Evolutionary conservation across 495 filamentous ascomycete species (phyloP), one percentile per base, ranked within the genome.

Genomic region (Amphirosellinia nigrospora): DNA sequence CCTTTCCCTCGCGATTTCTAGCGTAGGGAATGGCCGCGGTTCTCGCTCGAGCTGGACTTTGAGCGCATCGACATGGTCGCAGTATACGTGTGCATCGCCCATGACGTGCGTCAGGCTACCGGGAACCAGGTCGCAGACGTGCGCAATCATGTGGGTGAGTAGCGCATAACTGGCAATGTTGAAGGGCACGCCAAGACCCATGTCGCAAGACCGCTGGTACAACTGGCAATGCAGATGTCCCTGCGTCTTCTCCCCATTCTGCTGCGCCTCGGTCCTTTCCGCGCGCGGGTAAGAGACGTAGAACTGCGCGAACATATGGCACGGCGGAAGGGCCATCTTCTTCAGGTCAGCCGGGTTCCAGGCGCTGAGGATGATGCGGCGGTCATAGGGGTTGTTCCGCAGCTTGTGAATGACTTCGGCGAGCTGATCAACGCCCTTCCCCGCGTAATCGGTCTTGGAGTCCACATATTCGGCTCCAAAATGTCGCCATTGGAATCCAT

Each of bases 221-320:
- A 99, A 82, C 74, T 94, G 86, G 73, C 93, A 96, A 74, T 92
- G 90, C 26, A 98, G 83, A 32, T 90, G 85, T 3, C 94, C 94
- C 60, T 85, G 86, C 9, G 77, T 75, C 53, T 76, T 79, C 43
- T 78, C 75, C 48, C 71, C 76, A 32, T 79, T 61, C 30, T 30
- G 62, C 67, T 43, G 75, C 59, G 76, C 76, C n/a, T 76, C 73
- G 55, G 74, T 62, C 70, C 77, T 7, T 62, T 63, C 70, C 8
- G 64, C 41, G 76, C 82, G 66, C 9, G 92, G 92, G 79, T 88
- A 98, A 1, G 90, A 93, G 45, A 99, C 94, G 74, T 98, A 98
- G 75, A 98, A 98, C 81, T 98, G 96, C 16, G 95, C 95, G 82
- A 99, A 97, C 96, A 99, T 97, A 79, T 98, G 96, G 77, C 96